Base-by-base conservation (phyloP, 495 filamentous ascomycete species). In the Parathielavia hyrcaniae region DNA sequence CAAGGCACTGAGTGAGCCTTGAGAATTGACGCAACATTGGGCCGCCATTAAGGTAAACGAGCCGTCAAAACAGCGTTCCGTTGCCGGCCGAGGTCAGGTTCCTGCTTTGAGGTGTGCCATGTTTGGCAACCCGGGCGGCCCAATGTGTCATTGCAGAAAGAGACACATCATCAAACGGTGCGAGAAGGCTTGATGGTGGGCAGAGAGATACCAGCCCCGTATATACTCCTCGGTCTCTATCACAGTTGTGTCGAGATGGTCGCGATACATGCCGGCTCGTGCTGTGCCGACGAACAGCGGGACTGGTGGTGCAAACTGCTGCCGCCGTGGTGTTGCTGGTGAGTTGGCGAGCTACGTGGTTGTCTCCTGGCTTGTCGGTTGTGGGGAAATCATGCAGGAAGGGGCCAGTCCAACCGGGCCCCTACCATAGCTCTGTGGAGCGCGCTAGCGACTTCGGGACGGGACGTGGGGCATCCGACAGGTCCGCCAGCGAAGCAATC, bases 261-360 rank as follows among this genome's bases (percentile, higher is more conserved):
- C 26, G 23, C 6, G 26, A 26, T 23, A n/a, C 40, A 53, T n/a
- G n/a, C n/a, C n/a, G n/a, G n/a, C 23, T 4, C 22, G 9, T 20
- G 38, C 20, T 4, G 13, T 39, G 17, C 50, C 22, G 8, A 32
- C 14, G 12, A 36, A 32, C 50, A 53, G 4, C 10, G 36, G 43
- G 38, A 22, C 8, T n/a, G 53, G 34, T 56, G 53, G 53, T 48
- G 45, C 53, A 48, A 56, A 4, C 14, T n/a, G 38, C 44, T 50
- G 53, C 32, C 32, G 53, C 39, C 49, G 45, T 57, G 22, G 45
- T 17, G 53, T 63, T 62, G 49, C 50, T 60, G 61, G 64, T 65
- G 61, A 70, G 49, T 46, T 60, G 61, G 64, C 65, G 61, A 70
- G 73, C 73, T 71, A 76, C 73, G 73, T 76, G 73, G 71, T 67